Evolutionary conservation across 2,329 filamentous ascomycete genomes (phyloP), one percentile per base, ranked within the genome.

Genomic region (Colletotrichum paranaense): DNA sequence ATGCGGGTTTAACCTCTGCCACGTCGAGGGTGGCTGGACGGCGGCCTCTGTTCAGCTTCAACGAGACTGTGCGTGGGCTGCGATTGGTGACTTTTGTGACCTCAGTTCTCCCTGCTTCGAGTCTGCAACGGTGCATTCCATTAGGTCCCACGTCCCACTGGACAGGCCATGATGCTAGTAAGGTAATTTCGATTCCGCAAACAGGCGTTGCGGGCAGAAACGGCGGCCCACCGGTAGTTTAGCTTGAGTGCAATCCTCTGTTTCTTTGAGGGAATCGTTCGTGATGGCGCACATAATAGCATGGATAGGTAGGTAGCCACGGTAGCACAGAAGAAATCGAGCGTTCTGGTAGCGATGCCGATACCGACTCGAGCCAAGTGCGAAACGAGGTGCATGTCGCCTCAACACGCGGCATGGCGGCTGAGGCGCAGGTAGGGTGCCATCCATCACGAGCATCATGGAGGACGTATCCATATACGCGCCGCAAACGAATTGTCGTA

Each of bases 51-150:
- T 64, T 35, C 65, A 72, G 58, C 69, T 63, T 55, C 24, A 24
- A 22, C 11, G 63, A 35, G 12, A 30, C 16, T 14, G 64, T 57
- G 52, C 46, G 49, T 28, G 16, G 64, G 35, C 46, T 11, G 22
- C 9, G 28, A 60, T 28, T 52, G 64, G 58, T 26, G 42, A 58
- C 57, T n/a, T 38, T 49, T 38, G 16, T 22, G 38, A 16, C 42
- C 26, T 35, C 1, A 35, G 57, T 32, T 68, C 46, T 63, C 55
- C 42, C 42, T 49, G 42, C 42, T 49, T n/a, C 59, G 53, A 35
- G 71, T 67, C 62, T 73, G 67, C 71, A 73, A 71, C 67, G 62
- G 67, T 62, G 38, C 71, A 73, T 71, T 73, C 70, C 60, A 19
- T 30, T 7, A 56, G 57, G 6, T 73, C 22, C 71, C 71, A 56